Evolutionary conservation across 805 yeast species (phyloP).

Genomic region (Nakazawaea ambrosiae): DNA sequence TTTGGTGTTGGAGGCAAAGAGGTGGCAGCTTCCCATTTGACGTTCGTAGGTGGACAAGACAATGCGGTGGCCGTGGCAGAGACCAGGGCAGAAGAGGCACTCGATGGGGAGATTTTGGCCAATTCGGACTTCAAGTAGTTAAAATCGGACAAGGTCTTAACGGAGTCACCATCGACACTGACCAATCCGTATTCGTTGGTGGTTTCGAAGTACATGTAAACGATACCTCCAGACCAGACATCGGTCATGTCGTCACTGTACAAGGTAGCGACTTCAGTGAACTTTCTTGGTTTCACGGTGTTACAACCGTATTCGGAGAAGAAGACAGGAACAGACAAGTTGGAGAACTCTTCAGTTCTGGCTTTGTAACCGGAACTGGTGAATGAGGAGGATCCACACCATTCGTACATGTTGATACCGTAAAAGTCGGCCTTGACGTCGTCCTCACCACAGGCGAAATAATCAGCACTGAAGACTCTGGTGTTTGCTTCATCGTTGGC

Average conservation of each 20-base stretch:
- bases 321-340: conserved; percentile 66
- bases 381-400: conserved; percentile 70
- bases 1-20: conserved; percentile 77
- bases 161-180: conserved; percentile 37
- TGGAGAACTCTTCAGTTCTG: conserved; percentile 56
- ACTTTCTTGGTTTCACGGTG: conserved; percentile 58
- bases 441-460: conserved; percentile 66
- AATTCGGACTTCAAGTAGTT: conserved; percentile 56
- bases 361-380: conserved; percentile 54
- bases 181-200: conserved; percentile 72
- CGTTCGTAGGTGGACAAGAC: conserved; percentile 52
- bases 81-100: conserved; percentile 32
- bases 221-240: conserved; percentile 89
- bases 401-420: conserved; percentile 85
- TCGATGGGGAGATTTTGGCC: conserved; percentile 44
- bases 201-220: conserved; percentile 79
- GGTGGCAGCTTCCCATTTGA: conserved; percentile 62
- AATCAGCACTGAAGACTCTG: conserved; percentile 63
- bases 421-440: conserved; percentile 70
- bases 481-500: conserved; percentile 69
- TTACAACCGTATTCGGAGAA: conserved; percentile 85
- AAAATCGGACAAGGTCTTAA: conserved; percentile 58
- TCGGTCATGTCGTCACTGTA: conserved; percentile 67
- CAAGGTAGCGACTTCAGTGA: conserved; percentile 63
- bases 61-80: conserved; percentile 34